Conservation (phyloP, 2,329 filamentous ascomycete genomes). For the Pseudogymnoascus sp. region DNA sequence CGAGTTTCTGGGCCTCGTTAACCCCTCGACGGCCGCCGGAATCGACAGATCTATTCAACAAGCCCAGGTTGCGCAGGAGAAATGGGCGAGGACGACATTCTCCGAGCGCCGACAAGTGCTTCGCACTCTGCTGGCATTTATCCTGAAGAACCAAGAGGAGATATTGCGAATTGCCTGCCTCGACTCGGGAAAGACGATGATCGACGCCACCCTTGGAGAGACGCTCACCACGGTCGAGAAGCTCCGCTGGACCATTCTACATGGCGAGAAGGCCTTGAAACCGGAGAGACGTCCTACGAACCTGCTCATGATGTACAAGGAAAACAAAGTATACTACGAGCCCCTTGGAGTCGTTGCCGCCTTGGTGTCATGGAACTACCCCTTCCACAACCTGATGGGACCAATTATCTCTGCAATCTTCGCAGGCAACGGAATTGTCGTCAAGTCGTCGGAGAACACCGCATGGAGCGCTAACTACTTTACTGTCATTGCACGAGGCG, state of each 20-base stretch:
- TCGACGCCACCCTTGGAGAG: slow-evolving; percentile 90
- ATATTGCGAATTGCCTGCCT: slow-evolving; percentile 81
- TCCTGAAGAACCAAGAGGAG: slow-evolving; percentile 80
- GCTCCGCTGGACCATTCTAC: slow-evolving; percentile 83
- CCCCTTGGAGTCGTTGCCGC: slow-evolving; percentile 88
- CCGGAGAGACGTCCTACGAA: slow-evolving; percentile 74
- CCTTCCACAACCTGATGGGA: slow-evolving; percentile 89
- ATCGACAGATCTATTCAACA: slow-evolving; percentile 72
- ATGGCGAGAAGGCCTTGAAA: slow-evolving; percentile 73
- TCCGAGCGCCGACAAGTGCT: slow-evolving; percentile 69
- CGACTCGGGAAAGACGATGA: slow-evolving; percentile 92
- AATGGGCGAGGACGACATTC: slow-evolving; percentile 74
- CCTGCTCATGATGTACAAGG: slow-evolving; percentile 91
- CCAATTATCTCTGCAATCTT: slow-evolving; percentile 88
- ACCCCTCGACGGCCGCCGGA: slow-evolving; percentile 64
- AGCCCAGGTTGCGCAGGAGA: slow-evolving; percentile 63
- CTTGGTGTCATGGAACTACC: slow-evolving; percentile 94
- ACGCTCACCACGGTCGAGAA: slow-evolving; percentile 91
- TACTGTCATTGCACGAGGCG: slow-evolving; percentile 64
- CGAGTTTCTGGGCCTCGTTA: slow-evolving; percentile 67
- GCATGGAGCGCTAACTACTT: slow-evolving; percentile 89
- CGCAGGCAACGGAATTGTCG: slow-evolving; percentile 80
- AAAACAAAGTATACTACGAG: slow-evolving; percentile 82
- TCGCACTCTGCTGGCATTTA: slow-evolving; percentile 67
- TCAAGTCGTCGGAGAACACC: slow-evolving; percentile 92